phyloP scores from a whole-genome alignment of 805 yeast genomes.

The Ogataea degrootiae region DNA sequence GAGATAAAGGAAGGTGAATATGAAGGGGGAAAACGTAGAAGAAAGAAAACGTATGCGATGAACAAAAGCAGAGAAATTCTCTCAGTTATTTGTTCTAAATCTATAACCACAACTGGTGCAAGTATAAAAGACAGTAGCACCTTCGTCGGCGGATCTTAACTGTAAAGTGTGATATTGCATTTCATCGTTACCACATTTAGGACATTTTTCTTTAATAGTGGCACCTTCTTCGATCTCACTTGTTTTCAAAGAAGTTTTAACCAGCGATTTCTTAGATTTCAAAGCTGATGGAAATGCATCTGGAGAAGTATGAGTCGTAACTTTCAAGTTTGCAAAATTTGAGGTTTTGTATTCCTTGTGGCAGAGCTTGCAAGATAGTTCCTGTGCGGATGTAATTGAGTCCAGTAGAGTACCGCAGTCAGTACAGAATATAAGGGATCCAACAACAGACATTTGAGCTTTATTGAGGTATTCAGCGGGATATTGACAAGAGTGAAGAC shows the following conservation, averaged over 20 bases:
- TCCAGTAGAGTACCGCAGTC: constrained; percentile 90
- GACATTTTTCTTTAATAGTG: constrained; percentile 94
- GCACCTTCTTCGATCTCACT: constrained; percentile 93
- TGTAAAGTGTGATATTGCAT: constrained; percentile 98
- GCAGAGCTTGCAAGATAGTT: constrained; percentile 55
- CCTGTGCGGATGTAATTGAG: constrained; percentile 45
- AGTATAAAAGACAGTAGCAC: constrained; percentile 97
- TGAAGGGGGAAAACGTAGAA: not conserved
- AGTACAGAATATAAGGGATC: constrained; percentile 88
- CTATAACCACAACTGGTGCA: constrained; percentile 91
- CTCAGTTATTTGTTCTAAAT: constrained; percentile 85
- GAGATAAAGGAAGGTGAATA: no score
- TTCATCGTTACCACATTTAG: constrained; percentile 97
- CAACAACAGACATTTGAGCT: constrained; percentile 80
- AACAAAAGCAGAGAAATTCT: not conserved
- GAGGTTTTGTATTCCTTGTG: constrained; percentile 35
- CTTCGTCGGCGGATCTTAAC: constrained; percentile 97
- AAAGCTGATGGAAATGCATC: constrained; percentile 92
- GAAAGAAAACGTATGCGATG: not conserved
- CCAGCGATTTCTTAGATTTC: constrained; percentile 79
- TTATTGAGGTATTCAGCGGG: not conserved
- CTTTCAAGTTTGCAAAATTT: constrained; percentile 73
- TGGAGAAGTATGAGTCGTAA: constrained; percentile 80
- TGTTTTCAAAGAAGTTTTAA: constrained; percentile 73
- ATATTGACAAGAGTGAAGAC: no score